phyloP scores from a whole-genome alignment of 345 rosid genomes.

The Populus tremula region DNA sequence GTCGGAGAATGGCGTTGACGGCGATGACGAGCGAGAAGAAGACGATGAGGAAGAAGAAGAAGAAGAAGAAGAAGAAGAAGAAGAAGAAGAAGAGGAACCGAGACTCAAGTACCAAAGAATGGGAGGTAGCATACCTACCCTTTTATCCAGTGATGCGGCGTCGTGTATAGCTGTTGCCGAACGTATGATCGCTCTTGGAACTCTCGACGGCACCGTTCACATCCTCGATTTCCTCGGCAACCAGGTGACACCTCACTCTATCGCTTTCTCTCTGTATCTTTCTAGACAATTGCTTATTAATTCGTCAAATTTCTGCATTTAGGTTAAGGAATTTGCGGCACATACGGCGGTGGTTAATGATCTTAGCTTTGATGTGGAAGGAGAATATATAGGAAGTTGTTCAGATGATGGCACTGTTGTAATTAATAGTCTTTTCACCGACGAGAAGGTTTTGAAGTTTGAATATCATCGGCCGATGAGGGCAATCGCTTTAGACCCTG shows the following conservation, averaged over 20 bases:
- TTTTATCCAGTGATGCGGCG: constrained; percentile 85
- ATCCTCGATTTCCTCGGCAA: constrained; percentile 97
- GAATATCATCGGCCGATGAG: constrained; percentile 99
- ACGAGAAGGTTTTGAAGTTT: constrained; percentile 71
- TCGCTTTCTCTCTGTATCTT: background rate
- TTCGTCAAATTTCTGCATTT: background rate
- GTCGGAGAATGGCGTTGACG: constrained; percentile 89
- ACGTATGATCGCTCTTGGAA: constrained; percentile 97
- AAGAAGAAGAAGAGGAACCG: constrained; percentile 85
- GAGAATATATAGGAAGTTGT: constrained; percentile 95
- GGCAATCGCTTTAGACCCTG: constrained; percentile 89
- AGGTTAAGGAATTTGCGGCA: constrained; percentile 79
- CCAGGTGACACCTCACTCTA: constrained; percentile 45
- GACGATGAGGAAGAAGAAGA: constrained; percentile 15
- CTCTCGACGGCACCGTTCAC: constrained; percentile 79
- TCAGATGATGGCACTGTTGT: constrained; percentile 96
- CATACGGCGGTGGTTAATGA: constrained; percentile 92
- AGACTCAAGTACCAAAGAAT: constrained; percentile 93
- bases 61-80: constrained; percentile 29
- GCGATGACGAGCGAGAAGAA: constrained; percentile 81
- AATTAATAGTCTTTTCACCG: constrained; percentile 89
- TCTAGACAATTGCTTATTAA: background rate
- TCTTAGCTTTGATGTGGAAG: constrained; percentile 86
- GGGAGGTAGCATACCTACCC: constrained; percentile 86
- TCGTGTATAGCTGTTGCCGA: constrained; percentile 92